phyloP scores from a whole-genome alignment of 2,329 filamentous ascomycete genomes.

The Fusarium subtropicale region DNA sequence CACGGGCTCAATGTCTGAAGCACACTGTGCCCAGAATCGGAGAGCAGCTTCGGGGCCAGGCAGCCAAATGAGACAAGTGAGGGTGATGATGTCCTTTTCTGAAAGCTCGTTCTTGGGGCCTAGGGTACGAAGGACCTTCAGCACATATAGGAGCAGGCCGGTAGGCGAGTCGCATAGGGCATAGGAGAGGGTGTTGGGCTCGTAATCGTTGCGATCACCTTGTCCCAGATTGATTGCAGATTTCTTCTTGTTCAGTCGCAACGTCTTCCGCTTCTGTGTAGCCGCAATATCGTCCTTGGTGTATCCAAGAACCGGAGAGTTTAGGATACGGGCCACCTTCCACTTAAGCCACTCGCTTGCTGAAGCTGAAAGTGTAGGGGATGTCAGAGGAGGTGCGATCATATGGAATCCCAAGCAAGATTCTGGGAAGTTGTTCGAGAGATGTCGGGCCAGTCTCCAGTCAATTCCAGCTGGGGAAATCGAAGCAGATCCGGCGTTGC shows the following conservation, averaged over 20 bases:
- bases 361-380: constrained; percentile 59
- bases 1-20: constrained; percentile 50
- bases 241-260: constrained; percentile 22
- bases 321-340: constrained; percentile 63
- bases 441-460: constrained; percentile 60
- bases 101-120: constrained; percentile 58
- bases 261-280: constrained; percentile 47
- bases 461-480: constrained; percentile 63
- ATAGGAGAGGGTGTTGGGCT: constrained; percentile 68
- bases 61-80: constrained; percentile 73
- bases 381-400: constrained; percentile 65
- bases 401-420: constrained; percentile 71
- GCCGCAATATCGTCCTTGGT: constrained; percentile 62
- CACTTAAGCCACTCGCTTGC: constrained; percentile 67
- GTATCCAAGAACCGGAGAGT: constrained; percentile 67
- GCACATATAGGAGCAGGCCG: constrained; percentile 66
- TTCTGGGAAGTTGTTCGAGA: constrained; percentile 61
- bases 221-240: constrained; percentile 45
- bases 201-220: constrained; percentile 50
- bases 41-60: constrained; percentile 72
- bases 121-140: constrained; percentile 59
- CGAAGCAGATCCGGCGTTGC: constrained; percentile 63
- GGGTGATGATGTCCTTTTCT: constrained; percentile 67
- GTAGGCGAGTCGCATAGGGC: constrained; percentile 72
- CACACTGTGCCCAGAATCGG: constrained; percentile 65